These are phyloP conservation scores for Raddia distichophylla DNA, from an alignment of 176 grass and related monocot species.

Conservation along the genomic window DNA sequence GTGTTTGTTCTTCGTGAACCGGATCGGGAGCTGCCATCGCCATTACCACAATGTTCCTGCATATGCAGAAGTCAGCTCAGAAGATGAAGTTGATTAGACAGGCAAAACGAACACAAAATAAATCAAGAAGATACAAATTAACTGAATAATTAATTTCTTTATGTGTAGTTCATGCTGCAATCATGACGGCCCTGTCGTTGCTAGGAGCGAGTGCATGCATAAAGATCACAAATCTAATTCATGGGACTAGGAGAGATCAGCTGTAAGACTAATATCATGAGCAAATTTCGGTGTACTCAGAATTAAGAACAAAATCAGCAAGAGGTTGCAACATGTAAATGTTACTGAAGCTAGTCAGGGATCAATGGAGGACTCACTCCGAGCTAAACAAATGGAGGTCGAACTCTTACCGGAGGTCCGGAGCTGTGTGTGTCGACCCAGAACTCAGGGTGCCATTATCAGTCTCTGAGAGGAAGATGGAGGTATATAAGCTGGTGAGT, in stretches of 20 bases:
- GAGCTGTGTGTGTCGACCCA: neutral
- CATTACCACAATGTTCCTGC: neutral
- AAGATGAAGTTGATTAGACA: neutral
- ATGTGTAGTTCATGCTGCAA: neutral
- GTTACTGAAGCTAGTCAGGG: neutral
- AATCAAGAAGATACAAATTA: neutral
- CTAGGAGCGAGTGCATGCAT: neutral
- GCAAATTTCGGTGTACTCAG: too few relatives aligned
- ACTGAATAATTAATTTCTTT: neutral
- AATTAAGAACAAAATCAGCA: neutral
- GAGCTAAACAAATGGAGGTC: neutral
- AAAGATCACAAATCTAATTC: neutral
- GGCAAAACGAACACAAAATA: neutral
- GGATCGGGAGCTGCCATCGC: neutral
- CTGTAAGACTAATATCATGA: too few relatives aligned
- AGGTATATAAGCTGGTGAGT: neutral
- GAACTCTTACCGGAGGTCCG: conserved; percentile 3
- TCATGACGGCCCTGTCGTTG: too few relatives aligned
- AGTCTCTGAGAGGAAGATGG: neutral
- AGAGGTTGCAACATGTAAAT: neutral
- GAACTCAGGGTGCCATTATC: neutral
- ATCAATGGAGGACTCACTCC: neutral
- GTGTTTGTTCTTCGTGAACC: neutral
- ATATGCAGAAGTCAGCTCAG: neutral
- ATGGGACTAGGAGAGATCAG: neutral